A percentile compares a stretch with the other conserved stretches of the same genome.
phyloP scores from a whole-genome alignment of 2,329 filamentous ascomycete species.

The Zymoseptoria tritici region DNA sequence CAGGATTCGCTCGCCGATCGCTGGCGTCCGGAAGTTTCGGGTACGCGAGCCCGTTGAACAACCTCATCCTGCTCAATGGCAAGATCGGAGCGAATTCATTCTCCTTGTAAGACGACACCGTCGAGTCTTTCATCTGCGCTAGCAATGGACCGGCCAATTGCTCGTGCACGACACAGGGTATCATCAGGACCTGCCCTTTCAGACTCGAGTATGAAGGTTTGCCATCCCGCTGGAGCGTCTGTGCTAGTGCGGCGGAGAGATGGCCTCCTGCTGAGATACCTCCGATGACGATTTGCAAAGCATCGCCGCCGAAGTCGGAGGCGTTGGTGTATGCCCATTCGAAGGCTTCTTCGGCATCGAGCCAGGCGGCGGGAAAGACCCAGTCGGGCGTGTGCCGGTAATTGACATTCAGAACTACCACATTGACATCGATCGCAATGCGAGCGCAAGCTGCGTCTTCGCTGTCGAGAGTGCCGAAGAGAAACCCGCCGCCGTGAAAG shows the following conservation, averaged over 20 bases:
- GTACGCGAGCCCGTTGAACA: conserved; percentile 17
- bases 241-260: conserved; percentile 37
- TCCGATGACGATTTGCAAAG: conserved; percentile 37
- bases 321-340: conserved; percentile 47
- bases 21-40: conserved; percentile 12
- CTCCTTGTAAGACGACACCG: conserved; percentile 40
- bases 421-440: conserved; percentile 37
- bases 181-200: conserved; percentile 47
- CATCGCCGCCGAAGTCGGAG: conserved; percentile 32
- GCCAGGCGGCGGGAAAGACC: conserved; percentile 46
- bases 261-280: conserved; percentile 45
- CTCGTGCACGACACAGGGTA: conserved; percentile 39
- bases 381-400: conserved; percentile 54
- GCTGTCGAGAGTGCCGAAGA: conserved; percentile 47
- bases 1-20: conserved; percentile 38
- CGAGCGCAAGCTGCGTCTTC: conserved; percentile 48
- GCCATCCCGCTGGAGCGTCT: conserved; percentile 32
- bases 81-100: conserved; percentile 46
- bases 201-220: conserved; percentile 28
- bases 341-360: conserved; percentile 49
- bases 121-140: conserved; percentile 31
- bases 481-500: conserved; percentile 50
- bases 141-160: conserved; percentile 32
- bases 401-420: conserved; percentile 49
- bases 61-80: conserved; percentile 32